These are phyloP conservation scores for Wickerhamiella shivajii DNA, from an alignment of 805 yeast species.

Conservation along the genomic window DNA sequence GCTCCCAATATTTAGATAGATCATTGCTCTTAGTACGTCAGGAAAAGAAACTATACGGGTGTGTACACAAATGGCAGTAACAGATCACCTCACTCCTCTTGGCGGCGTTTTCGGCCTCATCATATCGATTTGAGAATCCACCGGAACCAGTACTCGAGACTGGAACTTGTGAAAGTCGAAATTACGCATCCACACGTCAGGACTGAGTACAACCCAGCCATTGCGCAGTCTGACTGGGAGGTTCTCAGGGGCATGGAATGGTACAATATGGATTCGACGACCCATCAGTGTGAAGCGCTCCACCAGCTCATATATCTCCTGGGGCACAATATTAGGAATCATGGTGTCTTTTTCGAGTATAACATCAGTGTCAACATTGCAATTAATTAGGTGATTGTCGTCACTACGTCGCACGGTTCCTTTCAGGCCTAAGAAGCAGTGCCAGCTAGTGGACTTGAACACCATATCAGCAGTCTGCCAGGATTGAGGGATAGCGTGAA, in stretches of 20 bases:
- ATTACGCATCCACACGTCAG: constrained; percentile 65
- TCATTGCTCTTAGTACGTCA: background rate
- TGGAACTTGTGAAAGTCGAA: constrained; percentile 37
- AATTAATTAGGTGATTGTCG: constrained; percentile 74
- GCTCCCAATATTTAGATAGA: background rate
- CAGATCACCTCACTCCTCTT: too few species aligned
- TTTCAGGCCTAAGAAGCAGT: constrained; percentile 95
- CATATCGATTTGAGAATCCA: constrained; percentile 56
- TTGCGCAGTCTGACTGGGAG: constrained; percentile 49
- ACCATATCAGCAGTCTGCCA: constrained; percentile 32
- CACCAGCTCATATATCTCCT: constrained; percentile 61
- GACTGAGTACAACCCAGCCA: constrained; percentile 87
- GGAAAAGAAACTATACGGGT: too few species aligned
- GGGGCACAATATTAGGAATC: constrained; percentile 40
- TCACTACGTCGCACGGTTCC: constrained; percentile 82
- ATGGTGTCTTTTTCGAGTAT: constrained; percentile 40
- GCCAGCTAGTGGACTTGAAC: constrained; percentile 63
- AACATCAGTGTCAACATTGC: constrained; percentile 83
- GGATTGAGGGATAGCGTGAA: constrained; percentile 39
- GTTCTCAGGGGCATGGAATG: constrained; percentile 45
- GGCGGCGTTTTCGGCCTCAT: constrained; percentile 76
- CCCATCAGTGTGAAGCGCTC: constrained; percentile 80
- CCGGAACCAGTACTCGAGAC: constrained; percentile 36
- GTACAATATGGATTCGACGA: constrained; percentile 72
- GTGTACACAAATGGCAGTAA: too few species aligned